Conservation (phyloP, 345 rosid genomes). For the Arabis hirsuta region DNA sequence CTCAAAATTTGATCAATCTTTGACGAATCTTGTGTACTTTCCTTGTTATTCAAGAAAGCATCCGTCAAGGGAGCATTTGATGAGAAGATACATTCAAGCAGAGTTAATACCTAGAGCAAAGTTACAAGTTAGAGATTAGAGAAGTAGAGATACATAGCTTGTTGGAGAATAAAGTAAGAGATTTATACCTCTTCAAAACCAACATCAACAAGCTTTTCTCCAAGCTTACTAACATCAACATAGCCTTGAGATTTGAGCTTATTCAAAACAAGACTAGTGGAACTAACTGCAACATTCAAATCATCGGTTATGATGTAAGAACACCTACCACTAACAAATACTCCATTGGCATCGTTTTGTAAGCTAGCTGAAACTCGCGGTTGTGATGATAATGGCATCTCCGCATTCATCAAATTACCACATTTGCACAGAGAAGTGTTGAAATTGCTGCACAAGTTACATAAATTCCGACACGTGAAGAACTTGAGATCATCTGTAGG, state of each 20-base stretch:
- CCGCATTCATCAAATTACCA: background rate
- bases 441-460: background rate
- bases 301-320: conserved; percentile 32
- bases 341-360: conserved; percentile 5
- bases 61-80: conserved; percentile 38
- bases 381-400: background rate
- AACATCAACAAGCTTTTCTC: conserved; percentile 2
- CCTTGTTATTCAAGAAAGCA: conserved; percentile 11
- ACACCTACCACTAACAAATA: conserved; percentile 22
- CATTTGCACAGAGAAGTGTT: background rate
- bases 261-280: conserved; percentile 11
- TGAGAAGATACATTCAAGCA: conserved; percentile 8
- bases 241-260: conserved; percentile 19
- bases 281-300: conserved; percentile 19
- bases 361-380: no score
- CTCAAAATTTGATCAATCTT: background rate
- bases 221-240: conserved; percentile 14
- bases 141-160: background rate
- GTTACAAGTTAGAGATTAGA: background rate
- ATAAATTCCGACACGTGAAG: background rate
- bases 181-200: conserved; percentile 29
- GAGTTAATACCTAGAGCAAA: conserved; percentile 17
- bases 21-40: background rate
- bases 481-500: conserved; percentile 13
- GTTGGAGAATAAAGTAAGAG: background rate